A percentile compares a stretch with the other conserved stretches of the same genome.
Conservation (phyloP, 2,329 filamentous ascomycete species). For the Phaeoacremonium minimum region DNA sequence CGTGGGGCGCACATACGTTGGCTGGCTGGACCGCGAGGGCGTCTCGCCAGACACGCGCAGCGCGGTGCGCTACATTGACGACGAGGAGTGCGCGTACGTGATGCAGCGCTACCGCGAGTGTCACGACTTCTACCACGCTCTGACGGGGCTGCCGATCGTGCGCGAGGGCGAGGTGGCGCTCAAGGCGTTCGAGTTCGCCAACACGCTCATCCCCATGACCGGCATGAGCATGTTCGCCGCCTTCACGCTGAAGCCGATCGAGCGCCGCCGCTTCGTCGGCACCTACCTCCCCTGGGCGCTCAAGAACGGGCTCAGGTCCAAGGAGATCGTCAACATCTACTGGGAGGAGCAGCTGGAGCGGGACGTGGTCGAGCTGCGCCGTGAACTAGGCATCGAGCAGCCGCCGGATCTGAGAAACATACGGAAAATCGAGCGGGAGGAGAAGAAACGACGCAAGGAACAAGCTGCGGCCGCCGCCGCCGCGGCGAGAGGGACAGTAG, state of each 20-base stretch:
- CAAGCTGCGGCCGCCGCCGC: neutral
- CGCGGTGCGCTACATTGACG: slow-evolving; percentile 83
- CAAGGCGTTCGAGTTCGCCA: slow-evolving; percentile 96
- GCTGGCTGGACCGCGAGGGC: slow-evolving; percentile 90
- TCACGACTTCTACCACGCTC: slow-evolving; percentile 95
- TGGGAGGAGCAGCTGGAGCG: slow-evolving; percentile 94
- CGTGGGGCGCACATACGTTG: slow-evolving; percentile 77
- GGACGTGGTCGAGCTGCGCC: slow-evolving; percentile 72
- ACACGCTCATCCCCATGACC: slow-evolving; percentile 93
- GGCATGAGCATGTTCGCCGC: slow-evolving; percentile 81
- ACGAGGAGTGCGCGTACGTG: slow-evolving; percentile 94
- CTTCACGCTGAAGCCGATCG: slow-evolving; percentile 77
- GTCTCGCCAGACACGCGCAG: slow-evolving; percentile 88
- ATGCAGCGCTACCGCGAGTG: slow-evolving; percentile 98
- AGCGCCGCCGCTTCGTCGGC: slow-evolving; percentile 68
- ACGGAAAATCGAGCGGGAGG: slow-evolving; percentile 64
- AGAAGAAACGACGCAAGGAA: slow-evolving; percentile 62
- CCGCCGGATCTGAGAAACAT: slow-evolving; percentile 83
- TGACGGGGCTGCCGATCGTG: slow-evolving; percentile 85
- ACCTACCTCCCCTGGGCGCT: slow-evolving; percentile 90
- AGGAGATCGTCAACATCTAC: slow-evolving; percentile 91
- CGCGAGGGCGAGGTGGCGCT: slow-evolving; percentile 97
- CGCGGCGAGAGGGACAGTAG: neutral
- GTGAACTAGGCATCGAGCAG: slow-evolving; percentile 75
- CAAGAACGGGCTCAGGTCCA: slow-evolving; percentile 69